Evolutionary conservation across 192 early-diverging fungal genomes (phyloP), one percentile per base, ranked within the genome.

Genomic region (Powellomyces hirtus): DNA sequence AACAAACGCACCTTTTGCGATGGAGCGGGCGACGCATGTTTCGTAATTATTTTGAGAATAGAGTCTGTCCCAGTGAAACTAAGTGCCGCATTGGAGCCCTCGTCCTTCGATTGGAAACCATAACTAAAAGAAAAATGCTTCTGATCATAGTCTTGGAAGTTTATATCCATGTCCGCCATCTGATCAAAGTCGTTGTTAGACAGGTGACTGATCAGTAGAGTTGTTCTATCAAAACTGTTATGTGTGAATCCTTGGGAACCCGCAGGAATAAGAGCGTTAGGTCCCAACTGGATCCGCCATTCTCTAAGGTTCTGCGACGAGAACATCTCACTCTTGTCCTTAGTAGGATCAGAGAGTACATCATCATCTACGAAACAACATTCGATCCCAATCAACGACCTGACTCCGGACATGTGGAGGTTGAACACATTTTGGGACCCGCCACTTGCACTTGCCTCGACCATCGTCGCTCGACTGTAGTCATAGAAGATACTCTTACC

Each of bases 401-500:
- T 53, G 1, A 66, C 64, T 0, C 50, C 50, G 11, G 30, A 36
- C 51, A 66, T 66, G 4, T 66, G 64, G 11, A 66, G 34, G 22
- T 34, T 29, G 49, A 66, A 66, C 0, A 31, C 56, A 37, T 66
- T 66, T 20, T 31, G 0, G 11, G 20, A 18, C 0, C 64, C 51
- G 1, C 64, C 64, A 10, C 26, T 34, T 33, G 14, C 22, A 1
- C 50, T 51, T 0, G 13, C 38, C 5, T 66, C 35, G 0, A 1
- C 38, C 1, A 57, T 27, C 0, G 22, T 56, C 0, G 1, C 0
- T 0, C 50, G 29, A 13, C 55, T 51, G 56, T 56, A 66, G 5
- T 66, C 51, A 5, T 66, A 66, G 35, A 22, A 66, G 31, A 66
- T 52, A 44, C 26, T 31, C 44, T 66, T 52, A 6, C 64, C 64